Percentiles rank a stretch among this genome's conserved stretches.
phyloP scores from a whole-genome alignment of 495 filamentous ascomycete species.

The Sabuloglossum arenarium region DNA sequence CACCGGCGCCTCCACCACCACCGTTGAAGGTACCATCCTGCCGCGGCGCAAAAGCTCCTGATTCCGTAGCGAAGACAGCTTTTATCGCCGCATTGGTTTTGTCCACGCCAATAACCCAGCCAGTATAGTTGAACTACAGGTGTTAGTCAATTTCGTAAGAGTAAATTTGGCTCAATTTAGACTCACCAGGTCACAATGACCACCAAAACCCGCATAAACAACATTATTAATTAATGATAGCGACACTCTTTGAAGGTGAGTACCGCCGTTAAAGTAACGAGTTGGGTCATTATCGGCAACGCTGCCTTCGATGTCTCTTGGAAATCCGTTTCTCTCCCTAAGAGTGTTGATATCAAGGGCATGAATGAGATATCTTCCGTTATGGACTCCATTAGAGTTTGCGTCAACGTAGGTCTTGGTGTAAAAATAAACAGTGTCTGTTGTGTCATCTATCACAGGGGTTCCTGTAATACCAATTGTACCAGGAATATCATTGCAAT shows the following conservation, averaged over 20 bases:
- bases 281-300: constrained; percentile 15
- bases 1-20: constrained; percentile 21
- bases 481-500: constrained; percentile 20
- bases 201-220: constrained; percentile 20
- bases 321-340: constrained; percentile 16
- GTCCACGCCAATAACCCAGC: constrained; percentile 11
- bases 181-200: constrained; percentile 14
- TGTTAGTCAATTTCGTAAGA: background rate
- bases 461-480: constrained; percentile 12
- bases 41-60: constrained; percentile 10
- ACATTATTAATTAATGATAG: constrained; percentile 15
- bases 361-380: constrained; percentile 18
- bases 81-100: background rate
- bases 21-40: constrained; percentile 11
- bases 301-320: constrained; percentile 13
- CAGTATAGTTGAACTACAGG: constrained; percentile 11
- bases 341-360: constrained; percentile 19
- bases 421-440: constrained; percentile 15
- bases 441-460: constrained; percentile 10
- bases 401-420: constrained; percentile 17
- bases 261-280: constrained; percentile 18
- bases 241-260: constrained; percentile 17
- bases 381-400: constrained; percentile 7
- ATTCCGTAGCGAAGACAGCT: constrained; percentile 17
- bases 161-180: background rate